These are phyloP conservation scores for Eucalyptus pauciflora DNA, from an alignment of 345 rosid genomes.

Conservation along the genomic window DNA sequence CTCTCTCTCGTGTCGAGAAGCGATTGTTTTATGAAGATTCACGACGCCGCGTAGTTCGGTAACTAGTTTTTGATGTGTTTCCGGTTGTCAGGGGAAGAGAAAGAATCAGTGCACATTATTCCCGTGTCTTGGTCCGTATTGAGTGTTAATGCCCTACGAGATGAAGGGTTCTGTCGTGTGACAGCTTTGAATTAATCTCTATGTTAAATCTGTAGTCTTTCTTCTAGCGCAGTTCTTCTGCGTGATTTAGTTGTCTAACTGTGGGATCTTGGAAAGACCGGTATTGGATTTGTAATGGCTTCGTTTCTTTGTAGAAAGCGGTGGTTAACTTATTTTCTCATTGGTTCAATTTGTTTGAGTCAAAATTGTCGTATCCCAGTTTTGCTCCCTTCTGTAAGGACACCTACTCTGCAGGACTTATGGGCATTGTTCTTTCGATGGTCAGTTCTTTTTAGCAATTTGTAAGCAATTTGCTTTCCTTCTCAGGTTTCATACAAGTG, in stretches of 20 bases:
- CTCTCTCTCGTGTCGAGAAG: background rate
- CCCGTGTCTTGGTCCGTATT: background rate
- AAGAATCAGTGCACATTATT: background rate
- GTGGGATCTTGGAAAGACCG: background rate
- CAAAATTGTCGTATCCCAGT: background rate
- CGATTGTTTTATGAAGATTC: background rate
- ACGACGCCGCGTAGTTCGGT: background rate
- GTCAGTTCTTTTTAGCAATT: background rate
- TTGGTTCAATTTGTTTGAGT: background rate
- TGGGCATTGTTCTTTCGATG: background rate
- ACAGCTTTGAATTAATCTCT: background rate
- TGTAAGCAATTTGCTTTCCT: background rate
- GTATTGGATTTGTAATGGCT: background rate
- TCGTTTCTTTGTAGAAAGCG: background rate
- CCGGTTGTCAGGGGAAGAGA: background rate
- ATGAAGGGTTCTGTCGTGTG: background rate
- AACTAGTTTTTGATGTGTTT: background rate
- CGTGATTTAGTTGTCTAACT: background rate
- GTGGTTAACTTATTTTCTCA: background rate
- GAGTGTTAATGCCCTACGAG: background rate
- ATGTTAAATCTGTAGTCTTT: background rate
- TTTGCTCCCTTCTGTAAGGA: background rate
- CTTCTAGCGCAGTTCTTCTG: background rate
- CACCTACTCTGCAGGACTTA: background rate
- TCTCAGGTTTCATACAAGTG: constrained; percentile 94